These are phyloP conservation scores for Lecanicillium sp. DNA, from an alignment of 2,329 filamentous ascomycete species.

Conservation along the genomic window DNA sequence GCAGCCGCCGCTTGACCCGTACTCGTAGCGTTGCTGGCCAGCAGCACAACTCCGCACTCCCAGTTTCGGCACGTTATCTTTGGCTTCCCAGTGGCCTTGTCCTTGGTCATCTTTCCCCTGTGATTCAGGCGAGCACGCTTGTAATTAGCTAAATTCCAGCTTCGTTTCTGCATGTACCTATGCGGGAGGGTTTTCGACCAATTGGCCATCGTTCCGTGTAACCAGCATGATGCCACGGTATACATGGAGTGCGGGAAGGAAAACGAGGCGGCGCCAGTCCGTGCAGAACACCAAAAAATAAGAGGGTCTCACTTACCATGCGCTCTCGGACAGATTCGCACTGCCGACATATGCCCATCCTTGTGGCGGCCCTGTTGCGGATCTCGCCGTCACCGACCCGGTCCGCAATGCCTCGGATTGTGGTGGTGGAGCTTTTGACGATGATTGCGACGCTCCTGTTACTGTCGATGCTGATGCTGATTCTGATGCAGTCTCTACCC, in stretches of 20 bases:
- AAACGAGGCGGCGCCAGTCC: no score
- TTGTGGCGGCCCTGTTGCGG: constrained; percentile 8
- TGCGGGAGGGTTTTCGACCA: no score
- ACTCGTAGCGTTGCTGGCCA: constrained; percentile 38
- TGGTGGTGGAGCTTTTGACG: constrained; percentile 3
- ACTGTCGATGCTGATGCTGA: not conserved
- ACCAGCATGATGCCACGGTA: no score
- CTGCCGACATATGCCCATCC: constrained; percentile 85
- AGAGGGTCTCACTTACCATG: constrained; percentile 77
- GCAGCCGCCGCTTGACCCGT: not conserved
- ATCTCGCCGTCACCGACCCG: not conserved
- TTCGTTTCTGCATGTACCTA: not conserved
- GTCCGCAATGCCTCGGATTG: constrained; percentile 8
- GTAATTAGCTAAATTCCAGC: constrained; percentile 16
- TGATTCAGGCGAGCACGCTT: constrained; percentile 1
- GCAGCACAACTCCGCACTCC: constrained; percentile 86
- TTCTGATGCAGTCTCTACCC: not conserved
- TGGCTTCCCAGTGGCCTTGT: constrained; percentile 56
- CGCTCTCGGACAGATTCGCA: constrained; percentile 86
- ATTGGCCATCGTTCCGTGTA: no score
- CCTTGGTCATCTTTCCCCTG: constrained; percentile 71
- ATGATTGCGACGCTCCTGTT: constrained; percentile 2
- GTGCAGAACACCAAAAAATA: no score
- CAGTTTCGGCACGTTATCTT: constrained; percentile 87
- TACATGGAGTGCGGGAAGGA: no score